These are phyloP conservation scores for Kalanchoe fedtschenkoi DNA, from an alignment of 164 flowering plant species.

Conservation along the genomic window DNA sequence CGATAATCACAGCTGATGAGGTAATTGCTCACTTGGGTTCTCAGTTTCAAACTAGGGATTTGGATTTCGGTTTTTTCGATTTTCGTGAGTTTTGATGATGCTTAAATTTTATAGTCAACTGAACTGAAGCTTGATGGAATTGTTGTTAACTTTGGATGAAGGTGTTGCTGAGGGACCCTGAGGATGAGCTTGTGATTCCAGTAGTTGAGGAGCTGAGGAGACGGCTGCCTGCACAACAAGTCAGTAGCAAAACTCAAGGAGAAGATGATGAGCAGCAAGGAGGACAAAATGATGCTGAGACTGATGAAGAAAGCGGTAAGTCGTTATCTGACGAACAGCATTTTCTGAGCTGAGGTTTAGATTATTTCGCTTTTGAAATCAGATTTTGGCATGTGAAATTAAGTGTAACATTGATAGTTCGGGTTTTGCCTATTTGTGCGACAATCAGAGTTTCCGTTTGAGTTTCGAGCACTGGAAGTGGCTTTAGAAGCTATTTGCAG, in stretches of 20 bases:
- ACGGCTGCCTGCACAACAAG: slow-evolving; percentile 39
- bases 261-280: slow-evolving; percentile 38
- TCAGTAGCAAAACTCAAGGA: slow-evolving; percentile 22
- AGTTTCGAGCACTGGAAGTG: slow-evolving; percentile 89
- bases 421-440: neutral
- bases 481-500: slow-evolving; percentile 90
- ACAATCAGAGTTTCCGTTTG: slow-evolving; percentile 81
- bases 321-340: neutral
- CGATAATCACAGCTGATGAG: slow-evolving; percentile 15
- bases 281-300: slow-evolving; percentile 49
- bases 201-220: slow-evolving; percentile 82
- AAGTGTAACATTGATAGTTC: neutral
- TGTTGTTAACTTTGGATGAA: slow-evolving; percentile 12
- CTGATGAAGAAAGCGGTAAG: slow-evolving; percentile 61
- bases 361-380: neutral
- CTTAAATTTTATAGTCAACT: neutral
- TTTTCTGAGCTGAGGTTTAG: neutral
- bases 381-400: neutral
- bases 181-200: slow-evolving; percentile 71
- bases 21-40: neutral
- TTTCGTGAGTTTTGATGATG: neutral
- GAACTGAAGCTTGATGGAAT: neutral
- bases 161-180: slow-evolving; percentile 85
- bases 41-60: neutral
- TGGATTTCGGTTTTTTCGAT: neutral